Evolutionary conservation across 2,329 filamentous ascomycete species (phyloP), one percentile per base, ranked within the genome.

Genomic region (Zalaria sp.): DNA sequence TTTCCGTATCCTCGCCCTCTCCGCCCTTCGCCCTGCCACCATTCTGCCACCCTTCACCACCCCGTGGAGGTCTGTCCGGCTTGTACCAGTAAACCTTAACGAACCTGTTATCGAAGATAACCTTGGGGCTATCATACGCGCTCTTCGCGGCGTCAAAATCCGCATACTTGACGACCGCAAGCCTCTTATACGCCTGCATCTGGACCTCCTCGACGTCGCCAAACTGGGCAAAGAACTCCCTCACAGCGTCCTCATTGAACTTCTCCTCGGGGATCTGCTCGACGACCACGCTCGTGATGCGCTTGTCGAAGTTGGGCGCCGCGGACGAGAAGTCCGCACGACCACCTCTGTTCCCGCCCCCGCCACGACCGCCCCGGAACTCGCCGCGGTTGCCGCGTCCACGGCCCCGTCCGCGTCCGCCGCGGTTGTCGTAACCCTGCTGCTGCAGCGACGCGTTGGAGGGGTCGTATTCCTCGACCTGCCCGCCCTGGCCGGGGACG

Each of bases 51-150:
- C 43, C 34, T 29, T 29, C 38, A 28, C 8, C 41, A 35, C 37
- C 41, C 7, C 37, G 38, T 34, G 32, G 43, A 43, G 55, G 48
- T 8, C 39, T 51, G 10, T 60, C 59, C 4, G 68, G 61, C 50
- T 76, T 80, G 54, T 77, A 72, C 83, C 83, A 89, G 52, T 81
- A 87, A 0, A 89, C 80, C 52, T 86, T 88, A 38, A 91, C 84
- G 51, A 91, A 91, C 7, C 84, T 71, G 51, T 89, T 91, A 52
- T 88, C 81, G 54, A 89, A 91, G 36, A 91, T 79, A 37, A 79
- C 79, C 54, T 86, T 86, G 0, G 84, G 83, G 5, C 81, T 87
- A 37, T 72, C 71, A 56, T 84, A 86, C 2, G 84, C 84, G 10
- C 73, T 72, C 45, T 77, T 74, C 9, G 84, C 84, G 9, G 75